Evolutionary conservation across 345 rosid species (phyloP), one percentile per base, ranked within the genome.

Genomic region (Ceriops zippeliana): DNA sequence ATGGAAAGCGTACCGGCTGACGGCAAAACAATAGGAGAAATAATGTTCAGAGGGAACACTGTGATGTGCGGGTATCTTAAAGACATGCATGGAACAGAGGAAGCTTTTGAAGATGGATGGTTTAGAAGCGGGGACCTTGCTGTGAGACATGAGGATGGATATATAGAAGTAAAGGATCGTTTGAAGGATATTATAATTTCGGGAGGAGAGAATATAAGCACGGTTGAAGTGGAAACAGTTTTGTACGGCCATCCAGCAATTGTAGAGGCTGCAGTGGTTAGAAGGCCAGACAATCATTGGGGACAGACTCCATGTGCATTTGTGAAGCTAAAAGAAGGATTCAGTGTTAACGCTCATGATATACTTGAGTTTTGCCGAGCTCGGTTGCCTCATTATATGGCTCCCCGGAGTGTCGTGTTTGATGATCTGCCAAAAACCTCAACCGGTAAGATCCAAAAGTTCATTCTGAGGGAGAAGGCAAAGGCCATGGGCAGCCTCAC

Each of bases 301-400:
- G 97, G 98, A 59, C 86, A 93, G 52, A 87, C 96, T 1, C 96
- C 97, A 54, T 90, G 97, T 62, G 96, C 92, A 24, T 90, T 93
- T 26, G 88, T 93, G 62, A 90, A 80, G 72, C 58, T 90, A 46
- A 93, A 85, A 80, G 86, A 85, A 3, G 91, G 83, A 19, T 79
- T 66, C 24, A 53, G 79, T 13, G 62, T 58, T 0, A 60, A 11
- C 8, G 70, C 34, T 1, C n/a, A 35, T 59, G 70, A 75, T 27
- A 69, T 75, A 58, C 64, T 69, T 2, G 13, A 52, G 70, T 75
- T 49, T 13, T 75, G 78, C 47, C 13, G 70, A 5, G 57, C 52
- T 1, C 61, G 21, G 7, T 69, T 75, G 72, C 78, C 74, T 11
- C 74, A 65, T 64, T 65, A 69, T 28, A 69, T 75, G 78, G 62